These are phyloP conservation scores for Debaryomyces udenii DNA, from an alignment of 1,139 yeast genomes.

Conservation along the genomic window DNA sequence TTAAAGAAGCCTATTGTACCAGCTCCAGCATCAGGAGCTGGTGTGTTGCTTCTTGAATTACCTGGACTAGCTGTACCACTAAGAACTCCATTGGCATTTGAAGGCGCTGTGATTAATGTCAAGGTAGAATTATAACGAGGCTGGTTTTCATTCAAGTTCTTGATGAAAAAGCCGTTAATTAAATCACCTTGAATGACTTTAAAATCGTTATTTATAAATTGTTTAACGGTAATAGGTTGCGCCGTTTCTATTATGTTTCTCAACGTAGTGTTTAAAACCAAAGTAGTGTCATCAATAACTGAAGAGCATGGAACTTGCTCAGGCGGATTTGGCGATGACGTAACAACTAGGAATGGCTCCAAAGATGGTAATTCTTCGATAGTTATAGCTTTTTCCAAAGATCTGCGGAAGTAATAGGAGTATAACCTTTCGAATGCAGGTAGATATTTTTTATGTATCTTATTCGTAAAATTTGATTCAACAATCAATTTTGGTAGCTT, in stretches of 20 bases:
- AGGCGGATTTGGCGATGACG: slow-evolving; percentile 26
- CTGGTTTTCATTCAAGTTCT: slow-evolving; percentile 57
- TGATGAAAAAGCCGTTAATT: slow-evolving; percentile 44
- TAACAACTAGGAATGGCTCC: slow-evolving; percentile 30
- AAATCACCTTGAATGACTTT: slow-evolving; percentile 40
- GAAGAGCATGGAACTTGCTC: slow-evolving; percentile 77
- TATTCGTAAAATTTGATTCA: slow-evolving; percentile 63
- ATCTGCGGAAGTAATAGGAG: slow-evolving; percentile 70
- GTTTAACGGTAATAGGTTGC: slow-evolving; percentile 54
- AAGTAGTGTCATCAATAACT: slow-evolving; percentile 80
- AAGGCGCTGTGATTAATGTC: slow-evolving; percentile 23
- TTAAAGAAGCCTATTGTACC: slow-evolving; percentile 42
- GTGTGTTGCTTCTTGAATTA: slow-evolving; percentile 38
- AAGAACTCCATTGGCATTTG: slow-evolving; percentile 19
- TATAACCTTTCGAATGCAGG: slow-evolving; percentile 68
- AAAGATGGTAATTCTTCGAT: slow-evolving; percentile 73
- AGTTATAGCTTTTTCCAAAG: slow-evolving; percentile 79
- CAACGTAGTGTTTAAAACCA: slow-evolving; percentile 69
- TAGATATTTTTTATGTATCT: slow-evolving; percentile 54
- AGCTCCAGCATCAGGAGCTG: slow-evolving; percentile 32
- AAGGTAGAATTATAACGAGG: slow-evolving; percentile 54
- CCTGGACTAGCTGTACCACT: slow-evolving; percentile 27
- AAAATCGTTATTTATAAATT: slow-evolving; percentile 42
- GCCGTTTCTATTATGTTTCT: slow-evolving; percentile 65
- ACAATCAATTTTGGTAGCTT: slow-evolving; percentile 56